Evolutionary conservation across 176 grass and related monocot species (phyloP).

Genomic region (Eleusine coracana): DNA sequence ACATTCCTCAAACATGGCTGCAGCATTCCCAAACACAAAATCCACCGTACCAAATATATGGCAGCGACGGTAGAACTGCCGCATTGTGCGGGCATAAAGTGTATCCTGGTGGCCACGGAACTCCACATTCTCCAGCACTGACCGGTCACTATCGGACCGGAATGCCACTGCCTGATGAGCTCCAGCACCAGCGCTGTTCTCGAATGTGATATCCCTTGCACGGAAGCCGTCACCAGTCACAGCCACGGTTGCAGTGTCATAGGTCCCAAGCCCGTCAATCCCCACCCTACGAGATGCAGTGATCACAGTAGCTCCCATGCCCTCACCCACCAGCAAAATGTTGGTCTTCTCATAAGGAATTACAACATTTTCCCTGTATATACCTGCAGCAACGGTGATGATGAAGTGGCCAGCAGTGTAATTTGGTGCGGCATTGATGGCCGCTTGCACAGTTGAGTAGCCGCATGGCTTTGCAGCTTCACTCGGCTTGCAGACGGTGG

Average conservation of each 20-base stretch:
- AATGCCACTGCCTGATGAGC: constrained; percentile 81
- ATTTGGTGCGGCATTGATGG: constrained; percentile 56
- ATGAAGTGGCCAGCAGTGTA: constrained; percentile 36
- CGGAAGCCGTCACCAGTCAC: constrained; percentile 70
- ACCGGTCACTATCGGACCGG: constrained; percentile 74
- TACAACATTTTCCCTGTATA: constrained; percentile 62
- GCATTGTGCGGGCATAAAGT: constrained; percentile 73
- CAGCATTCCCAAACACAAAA: constrained; percentile 85
- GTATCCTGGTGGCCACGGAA: constrained; percentile 87
- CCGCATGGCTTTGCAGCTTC: constrained; percentile 32
- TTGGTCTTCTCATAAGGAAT: constrained; percentile 70
- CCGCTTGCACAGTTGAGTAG: constrained; percentile 55
- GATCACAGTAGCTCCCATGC: constrained; percentile 67
- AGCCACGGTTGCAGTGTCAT: constrained; percentile 53
- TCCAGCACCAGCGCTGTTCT: constrained; percentile 62
- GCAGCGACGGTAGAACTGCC: constrained; percentile 70
- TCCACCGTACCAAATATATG: constrained; percentile 69
- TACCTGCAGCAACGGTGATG: constrained; percentile 53
- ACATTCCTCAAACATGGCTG: constrained; percentile 70
- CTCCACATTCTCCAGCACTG: constrained; percentile 74
- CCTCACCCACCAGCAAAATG: constrained; percentile 60
- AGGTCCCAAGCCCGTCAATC: constrained; percentile 55
- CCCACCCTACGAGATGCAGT: constrained; percentile 50
- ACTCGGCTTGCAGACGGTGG: constrained; percentile 57
- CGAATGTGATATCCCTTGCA: constrained; percentile 66